A percentile compares a stretch with the other conserved stretches of the same genome.
These are phyloP conservation scores for Hylodesmum podocarpum DNA, from an alignment of 306 rosid species.

Conservation along the genomic window DNA sequence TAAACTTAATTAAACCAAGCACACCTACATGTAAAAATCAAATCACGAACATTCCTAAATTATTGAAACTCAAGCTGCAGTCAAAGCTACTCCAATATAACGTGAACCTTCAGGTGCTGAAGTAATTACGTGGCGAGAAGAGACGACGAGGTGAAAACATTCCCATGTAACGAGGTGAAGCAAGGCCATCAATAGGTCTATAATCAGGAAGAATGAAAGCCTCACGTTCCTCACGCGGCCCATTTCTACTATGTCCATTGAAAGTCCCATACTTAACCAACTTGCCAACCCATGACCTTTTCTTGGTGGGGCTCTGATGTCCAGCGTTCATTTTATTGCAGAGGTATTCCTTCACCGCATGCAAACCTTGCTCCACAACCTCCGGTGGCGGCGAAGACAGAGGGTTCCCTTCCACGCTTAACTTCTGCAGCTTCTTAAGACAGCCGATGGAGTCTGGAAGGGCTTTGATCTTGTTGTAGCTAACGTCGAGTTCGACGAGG, in stretches of 20 bases:
- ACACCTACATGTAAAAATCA: no score
- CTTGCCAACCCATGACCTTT: constrained; percentile 71
- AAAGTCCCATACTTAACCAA: constrained; percentile 59
- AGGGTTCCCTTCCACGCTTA: constrained; percentile 82
- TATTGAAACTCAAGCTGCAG: no score
- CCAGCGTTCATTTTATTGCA: constrained; percentile 57
- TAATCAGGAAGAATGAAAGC: constrained; percentile 51
- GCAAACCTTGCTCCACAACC: constrained; percentile 63
- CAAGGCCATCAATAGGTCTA: constrained; percentile 61
- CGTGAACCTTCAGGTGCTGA: constrained; percentile 31
- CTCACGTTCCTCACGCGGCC: constrained; percentile 40
- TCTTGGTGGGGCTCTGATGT: constrained; percentile 43
- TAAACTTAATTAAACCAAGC: no score
- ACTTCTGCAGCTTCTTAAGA: constrained; percentile 63
- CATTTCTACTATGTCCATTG: constrained; percentile 31
- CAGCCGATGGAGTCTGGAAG: constrained; percentile 74
- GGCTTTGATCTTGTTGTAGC: constrained; percentile 68
- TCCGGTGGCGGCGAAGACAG: constrained; percentile 60
- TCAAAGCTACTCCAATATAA: not conserved
- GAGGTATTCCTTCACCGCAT: constrained; percentile 64
- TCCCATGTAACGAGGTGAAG: constrained; percentile 64
- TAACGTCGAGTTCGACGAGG: constrained; percentile 67
- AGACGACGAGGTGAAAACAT: constrained; percentile 88
- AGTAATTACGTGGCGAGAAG: constrained; percentile 60
- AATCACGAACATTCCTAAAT: no score